phyloP scores from a whole-genome alignment of 1,284 basidiomycete species.

The Cryptococcus sp. region DNA sequence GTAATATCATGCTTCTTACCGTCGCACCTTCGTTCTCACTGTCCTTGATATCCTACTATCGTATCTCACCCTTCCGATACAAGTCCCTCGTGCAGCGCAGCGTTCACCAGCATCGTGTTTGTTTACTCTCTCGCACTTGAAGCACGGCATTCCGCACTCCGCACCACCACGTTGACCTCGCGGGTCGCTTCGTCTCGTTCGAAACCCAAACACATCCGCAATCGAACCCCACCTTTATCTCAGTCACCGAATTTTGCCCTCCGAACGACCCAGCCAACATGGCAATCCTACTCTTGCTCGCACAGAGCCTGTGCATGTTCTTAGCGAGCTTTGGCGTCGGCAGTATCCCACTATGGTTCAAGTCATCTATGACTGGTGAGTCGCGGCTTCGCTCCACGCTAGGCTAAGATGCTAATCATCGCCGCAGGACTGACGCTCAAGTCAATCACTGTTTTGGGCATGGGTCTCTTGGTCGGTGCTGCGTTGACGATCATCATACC shows the following conservation, averaged over 20 bases:
- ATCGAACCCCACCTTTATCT: not conserved
- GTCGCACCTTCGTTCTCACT: too few species aligned
- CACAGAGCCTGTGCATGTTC: constrained; percentile 70
- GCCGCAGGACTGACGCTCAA: constrained; percentile 60
- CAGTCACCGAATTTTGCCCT: not conserved
- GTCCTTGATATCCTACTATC: too few species aligned
- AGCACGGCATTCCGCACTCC: too few species aligned
- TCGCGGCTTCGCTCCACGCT: not conserved
- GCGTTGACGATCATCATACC: constrained; percentile 88
- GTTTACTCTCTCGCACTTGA: too few species aligned
- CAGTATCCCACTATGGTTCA: constrained; percentile 70
- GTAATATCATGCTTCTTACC: too few species aligned
- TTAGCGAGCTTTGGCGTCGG: constrained; percentile 71
- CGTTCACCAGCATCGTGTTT: too few species aligned
- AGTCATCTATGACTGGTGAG: constrained; percentile 67
- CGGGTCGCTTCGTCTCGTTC: too few species aligned
- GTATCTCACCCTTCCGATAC: too few species aligned
- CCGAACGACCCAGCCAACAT: constrained; percentile 29
- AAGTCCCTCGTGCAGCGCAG: too few species aligned
- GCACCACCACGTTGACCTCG: too few species aligned
- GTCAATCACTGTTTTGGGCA: constrained; percentile 68
- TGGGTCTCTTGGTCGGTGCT: constrained; percentile 83
- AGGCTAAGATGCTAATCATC: constrained; percentile 2
- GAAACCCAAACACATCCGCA: not conserved
- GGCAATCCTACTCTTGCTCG: constrained; percentile 56